Base-by-base conservation (phyloP, 108 stramenopile species). In the Pseudonitzschia delicatissima region DNA sequence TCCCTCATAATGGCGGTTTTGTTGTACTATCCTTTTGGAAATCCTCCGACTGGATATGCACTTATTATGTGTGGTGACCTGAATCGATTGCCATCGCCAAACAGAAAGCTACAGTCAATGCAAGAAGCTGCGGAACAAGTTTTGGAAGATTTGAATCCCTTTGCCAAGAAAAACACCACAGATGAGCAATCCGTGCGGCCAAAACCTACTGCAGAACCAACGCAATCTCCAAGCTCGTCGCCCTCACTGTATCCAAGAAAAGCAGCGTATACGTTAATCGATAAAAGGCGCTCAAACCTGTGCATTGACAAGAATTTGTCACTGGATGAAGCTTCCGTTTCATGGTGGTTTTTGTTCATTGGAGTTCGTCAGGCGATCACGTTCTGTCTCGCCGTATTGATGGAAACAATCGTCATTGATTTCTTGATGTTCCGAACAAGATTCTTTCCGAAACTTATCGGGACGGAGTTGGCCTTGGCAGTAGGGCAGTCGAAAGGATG, bases 401-500 rank as follows among this genome's bases (percentile, higher is more conserved):
- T 62, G 29, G 52, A 80, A 42, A 15, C 74, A 13, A 42, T 80
- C 36, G 31, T 80, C 9, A 74, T 80, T 50, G 79, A 80, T 50
- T 80, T 71, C 28, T 21, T 80, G 11, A 52, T 66, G 27, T 53
- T 80, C 21, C 45, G 68, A 39, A 74, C 69, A 12, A 67, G 61
- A 50, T 15, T 34, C 2, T 48, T 71, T 21, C 61, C 74, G 21
- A 42, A 32, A 29, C 13, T 71, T 5, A 2, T 71, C 20, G 73
- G 73, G n/a, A 69, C 76, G 4, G 34, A 37, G 12, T 4, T 76
- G 12, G 62, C 79, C 1, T 57, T 84, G 6, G 31, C 77, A 6
- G 28, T 80, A 18, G 73, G 73, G 3, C 78, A 77, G 59, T 57
- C 76, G 17, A 77, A 77, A 42, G 83, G 83, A 23, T 84, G 77